Percentiles rank a stretch among this genome's conserved stretches.
phyloP scores from a whole-genome alignment of 371 early-diverging fungal genomes.

The Dichotomocladium elegans region DNA sequence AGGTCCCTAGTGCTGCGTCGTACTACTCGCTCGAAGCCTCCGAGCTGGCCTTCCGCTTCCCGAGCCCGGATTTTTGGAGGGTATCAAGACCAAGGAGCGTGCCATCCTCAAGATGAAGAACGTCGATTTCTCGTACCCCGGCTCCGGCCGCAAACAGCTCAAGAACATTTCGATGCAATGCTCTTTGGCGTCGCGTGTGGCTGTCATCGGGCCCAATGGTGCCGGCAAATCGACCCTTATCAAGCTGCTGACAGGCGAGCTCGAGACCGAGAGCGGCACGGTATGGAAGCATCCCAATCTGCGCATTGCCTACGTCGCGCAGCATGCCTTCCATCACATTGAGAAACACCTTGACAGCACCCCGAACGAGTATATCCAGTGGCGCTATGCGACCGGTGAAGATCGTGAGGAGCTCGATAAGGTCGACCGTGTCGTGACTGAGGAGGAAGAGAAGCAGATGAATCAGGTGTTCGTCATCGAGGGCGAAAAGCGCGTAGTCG shows the following conservation, averaged over 20 bases:
- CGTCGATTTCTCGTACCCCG: too few relatives aligned
- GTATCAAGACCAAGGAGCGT: conserved; percentile 72
- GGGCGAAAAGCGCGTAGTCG: conserved; percentile 61
- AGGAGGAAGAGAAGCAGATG: conserved; percentile 65
- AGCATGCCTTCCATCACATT: conserved; percentile 87
- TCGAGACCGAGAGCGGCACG: conserved; percentile 59
- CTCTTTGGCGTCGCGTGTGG: conserved; percentile 67
- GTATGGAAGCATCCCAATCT: conserved; percentile 79
- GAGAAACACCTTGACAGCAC: conserved; percentile 78
- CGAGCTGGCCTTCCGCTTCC: conserved; percentile 57
- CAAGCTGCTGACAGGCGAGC: conserved; percentile 81
- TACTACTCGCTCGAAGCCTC: conserved; percentile 67
- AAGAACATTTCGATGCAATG: conserved; percentile 58
- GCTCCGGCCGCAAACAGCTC: conserved; percentile 48
- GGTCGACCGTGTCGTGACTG: conserved; percentile 56
- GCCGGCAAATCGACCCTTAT: conserved; percentile 79
- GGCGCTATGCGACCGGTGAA: conserved; percentile 80
- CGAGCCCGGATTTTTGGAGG: conserved; percentile 69
- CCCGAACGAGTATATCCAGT: conserved; percentile 82
- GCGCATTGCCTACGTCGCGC: conserved; percentile 86
- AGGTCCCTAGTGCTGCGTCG: conserved; percentile 72
- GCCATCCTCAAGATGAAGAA: conserved; percentile 65
- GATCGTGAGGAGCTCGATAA: conserved; percentile 77
- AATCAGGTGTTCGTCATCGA: conserved; percentile 58
- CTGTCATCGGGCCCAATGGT: conserved; percentile 74